Evolutionary conservation across 306 rosid genomes (phyloP).

Genomic region (Trifolium dubium): DNA sequence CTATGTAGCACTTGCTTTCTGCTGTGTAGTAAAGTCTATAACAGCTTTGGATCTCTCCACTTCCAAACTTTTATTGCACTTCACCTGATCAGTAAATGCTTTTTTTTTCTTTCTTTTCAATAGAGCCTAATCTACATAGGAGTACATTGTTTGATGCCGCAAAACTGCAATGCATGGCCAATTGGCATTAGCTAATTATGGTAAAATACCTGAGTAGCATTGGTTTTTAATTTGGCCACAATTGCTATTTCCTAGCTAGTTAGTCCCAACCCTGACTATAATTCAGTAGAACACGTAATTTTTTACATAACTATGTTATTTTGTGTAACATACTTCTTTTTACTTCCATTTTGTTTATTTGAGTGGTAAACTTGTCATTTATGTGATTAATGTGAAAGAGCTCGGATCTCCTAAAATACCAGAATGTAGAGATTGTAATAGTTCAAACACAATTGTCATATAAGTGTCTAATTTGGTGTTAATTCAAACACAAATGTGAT

Average conservation of each 20-base stretch:
- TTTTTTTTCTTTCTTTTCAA: not conserved
- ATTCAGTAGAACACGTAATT: not conserved
- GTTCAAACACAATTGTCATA: no score
- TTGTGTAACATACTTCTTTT: not conserved
- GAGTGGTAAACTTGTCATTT: not conserved
- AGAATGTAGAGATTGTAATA: no score
- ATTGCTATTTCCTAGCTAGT: not conserved
- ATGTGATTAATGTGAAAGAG: not conserved
- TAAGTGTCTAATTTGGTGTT: no score
- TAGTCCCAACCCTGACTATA: not conserved
- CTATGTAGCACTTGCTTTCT: constrained; percentile 11
- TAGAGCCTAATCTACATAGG: not conserved
- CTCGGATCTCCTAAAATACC: no score
- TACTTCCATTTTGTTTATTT: not conserved
- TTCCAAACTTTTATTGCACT: constrained; percentile 1
- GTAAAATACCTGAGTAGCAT: not conserved
- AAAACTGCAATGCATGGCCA: constrained; percentile 1
- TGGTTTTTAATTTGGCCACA: not conserved
- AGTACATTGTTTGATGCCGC: not conserved
- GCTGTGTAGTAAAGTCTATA: constrained; percentile 3
- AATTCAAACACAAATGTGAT: no score
- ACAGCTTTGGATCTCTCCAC: not conserved
- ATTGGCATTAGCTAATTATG: not conserved
- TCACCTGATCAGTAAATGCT: not conserved
- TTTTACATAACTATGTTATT: not conserved